Percentiles rank a stretch among this genome's conserved stretches.
Evolutionary conservation across 495 filamentous ascomycete species (phyloP).

Genomic region (Chaetomium fimeti): DNA sequence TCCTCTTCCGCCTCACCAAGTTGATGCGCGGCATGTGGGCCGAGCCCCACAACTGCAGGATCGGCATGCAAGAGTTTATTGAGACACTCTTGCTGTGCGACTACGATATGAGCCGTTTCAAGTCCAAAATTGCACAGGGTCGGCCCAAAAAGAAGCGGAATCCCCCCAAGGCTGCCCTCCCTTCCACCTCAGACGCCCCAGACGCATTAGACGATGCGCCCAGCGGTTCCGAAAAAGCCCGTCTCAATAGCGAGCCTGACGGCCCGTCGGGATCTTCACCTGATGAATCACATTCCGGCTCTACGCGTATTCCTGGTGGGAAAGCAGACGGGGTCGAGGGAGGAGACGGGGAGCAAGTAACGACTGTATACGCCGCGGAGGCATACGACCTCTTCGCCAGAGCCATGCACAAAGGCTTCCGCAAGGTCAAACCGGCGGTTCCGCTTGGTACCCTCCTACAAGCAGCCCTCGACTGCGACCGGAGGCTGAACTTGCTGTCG

Average conservation of each 20-base stretch:
- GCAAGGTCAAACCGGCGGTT: not conserved
- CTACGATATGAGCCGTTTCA: not conserved
- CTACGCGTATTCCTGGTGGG: too few species aligned
- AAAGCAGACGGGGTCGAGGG: too few species aligned
- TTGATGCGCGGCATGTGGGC: constrained; percentile 2
- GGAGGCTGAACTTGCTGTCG: constrained; percentile 5
- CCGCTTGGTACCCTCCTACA: constrained; percentile 13
- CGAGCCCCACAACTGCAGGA: not conserved
- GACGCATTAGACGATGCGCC: too few species aligned
- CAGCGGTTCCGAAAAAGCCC: not conserved
- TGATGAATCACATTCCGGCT: not conserved
- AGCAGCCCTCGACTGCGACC: constrained; percentile 15
- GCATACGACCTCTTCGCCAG: not conserved
- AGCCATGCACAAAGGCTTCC: not conserved
- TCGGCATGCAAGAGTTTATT: constrained; percentile 12
- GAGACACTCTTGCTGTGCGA: constrained; percentile 9
- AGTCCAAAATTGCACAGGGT: not conserved
- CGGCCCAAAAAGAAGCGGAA: not conserved
- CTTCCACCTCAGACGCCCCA: not conserved
- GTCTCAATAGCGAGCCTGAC: too few species aligned
- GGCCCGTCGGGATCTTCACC: not conserved
- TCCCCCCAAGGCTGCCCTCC: not conserved
- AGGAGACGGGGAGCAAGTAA: not conserved
- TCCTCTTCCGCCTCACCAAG: not conserved
- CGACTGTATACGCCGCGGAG: not conserved